These are phyloP conservation scores for Fagus sylvatica DNA, from an alignment of 306 rosid genomes.

Conservation along the genomic window DNA sequence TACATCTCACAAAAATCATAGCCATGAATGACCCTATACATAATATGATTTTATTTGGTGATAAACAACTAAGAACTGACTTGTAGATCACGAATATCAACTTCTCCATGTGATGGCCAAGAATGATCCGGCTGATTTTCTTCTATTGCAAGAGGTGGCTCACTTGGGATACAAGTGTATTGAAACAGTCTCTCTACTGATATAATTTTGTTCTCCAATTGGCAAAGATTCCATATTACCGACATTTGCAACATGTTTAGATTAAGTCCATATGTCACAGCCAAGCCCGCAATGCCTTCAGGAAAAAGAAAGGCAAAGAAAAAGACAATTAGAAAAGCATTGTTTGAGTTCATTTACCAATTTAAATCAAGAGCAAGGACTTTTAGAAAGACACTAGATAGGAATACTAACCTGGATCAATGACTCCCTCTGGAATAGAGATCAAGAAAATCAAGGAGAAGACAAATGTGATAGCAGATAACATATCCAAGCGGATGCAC, in stretches of 20 bases:
- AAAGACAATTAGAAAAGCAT: constrained; percentile 1
- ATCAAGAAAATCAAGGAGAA: constrained; percentile 63
- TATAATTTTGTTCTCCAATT: constrained; percentile 76
- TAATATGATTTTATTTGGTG: not conserved
- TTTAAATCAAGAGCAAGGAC: not conserved
- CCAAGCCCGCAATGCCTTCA: constrained; percentile 80
- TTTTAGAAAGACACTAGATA: not conserved
- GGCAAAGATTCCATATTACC: constrained; percentile 56
- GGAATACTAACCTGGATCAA: constrained; percentile 63
- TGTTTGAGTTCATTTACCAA: not conserved
- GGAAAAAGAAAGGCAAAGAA: not conserved
- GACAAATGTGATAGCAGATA: constrained; percentile 62
- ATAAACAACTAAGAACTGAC: constrained; percentile 27
- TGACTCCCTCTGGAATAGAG: constrained; percentile 59
- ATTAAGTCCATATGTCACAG: constrained; percentile 79
- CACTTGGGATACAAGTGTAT: constrained; percentile 64
- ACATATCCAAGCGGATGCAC: constrained; percentile 63
- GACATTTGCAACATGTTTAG: constrained; percentile 50
- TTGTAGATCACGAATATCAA: constrained; percentile 70
- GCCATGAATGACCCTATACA: not conserved
- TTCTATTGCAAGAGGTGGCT: constrained; percentile 69
- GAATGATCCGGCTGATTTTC: constrained; percentile 53
- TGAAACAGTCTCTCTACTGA: constrained; percentile 87
- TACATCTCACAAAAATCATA: not conserved
- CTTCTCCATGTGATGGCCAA: constrained; percentile 78